Conservation (phyloP, 768 basidiomycete genomes). For the Dentipellis fragilis region DNA sequence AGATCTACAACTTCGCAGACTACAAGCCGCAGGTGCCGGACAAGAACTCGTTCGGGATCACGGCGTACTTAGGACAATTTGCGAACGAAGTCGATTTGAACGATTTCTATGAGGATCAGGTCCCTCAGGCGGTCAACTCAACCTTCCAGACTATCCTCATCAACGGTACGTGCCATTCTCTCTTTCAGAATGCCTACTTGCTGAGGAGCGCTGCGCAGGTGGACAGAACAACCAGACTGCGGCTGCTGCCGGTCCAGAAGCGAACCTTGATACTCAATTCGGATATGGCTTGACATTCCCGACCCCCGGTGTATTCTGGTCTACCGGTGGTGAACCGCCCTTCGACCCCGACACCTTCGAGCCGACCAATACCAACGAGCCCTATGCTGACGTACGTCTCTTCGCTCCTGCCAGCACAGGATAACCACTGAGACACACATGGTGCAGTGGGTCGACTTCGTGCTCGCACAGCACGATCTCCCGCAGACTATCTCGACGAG, state of each 20-base stretch:
- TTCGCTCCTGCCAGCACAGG: not conserved
- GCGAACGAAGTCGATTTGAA: not conserved
- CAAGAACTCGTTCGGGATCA: slow-evolving; percentile 22
- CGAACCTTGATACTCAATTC: slow-evolving; percentile 58
- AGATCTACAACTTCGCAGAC: not conserved
- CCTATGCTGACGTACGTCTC: slow-evolving; percentile 28
- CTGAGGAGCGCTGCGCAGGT: slow-evolving; percentile 18
- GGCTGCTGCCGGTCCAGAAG: slow-evolving; percentile 49
- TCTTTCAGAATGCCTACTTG: not conserved
- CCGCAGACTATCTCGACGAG: slow-evolving; percentile 13
- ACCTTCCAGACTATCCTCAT: slow-evolving; percentile 44
- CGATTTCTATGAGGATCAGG: slow-evolving; percentile 15
- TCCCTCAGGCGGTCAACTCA: slow-evolving; percentile 24
- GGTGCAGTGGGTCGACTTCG: slow-evolving; percentile 52
- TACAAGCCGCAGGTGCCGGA: slow-evolving; percentile 14
- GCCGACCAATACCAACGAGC: slow-evolving; percentile 36
- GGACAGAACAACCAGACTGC: slow-evolving; percentile 50
- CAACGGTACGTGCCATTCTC: slow-evolving; percentile 36
- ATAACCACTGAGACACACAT: not conserved
- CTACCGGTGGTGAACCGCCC: slow-evolving; percentile 53
- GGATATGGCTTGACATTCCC: slow-evolving; percentile 55
- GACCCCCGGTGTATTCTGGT: slow-evolving; percentile 45
- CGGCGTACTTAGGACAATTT: slow-evolving; percentile 21
- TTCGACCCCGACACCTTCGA: slow-evolving; percentile 38
- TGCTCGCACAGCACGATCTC: slow-evolving; percentile 28